Base-by-base conservation (phyloP, 2,329 filamentous ascomycete species). In the Sordariomycetes sp. region DNA sequence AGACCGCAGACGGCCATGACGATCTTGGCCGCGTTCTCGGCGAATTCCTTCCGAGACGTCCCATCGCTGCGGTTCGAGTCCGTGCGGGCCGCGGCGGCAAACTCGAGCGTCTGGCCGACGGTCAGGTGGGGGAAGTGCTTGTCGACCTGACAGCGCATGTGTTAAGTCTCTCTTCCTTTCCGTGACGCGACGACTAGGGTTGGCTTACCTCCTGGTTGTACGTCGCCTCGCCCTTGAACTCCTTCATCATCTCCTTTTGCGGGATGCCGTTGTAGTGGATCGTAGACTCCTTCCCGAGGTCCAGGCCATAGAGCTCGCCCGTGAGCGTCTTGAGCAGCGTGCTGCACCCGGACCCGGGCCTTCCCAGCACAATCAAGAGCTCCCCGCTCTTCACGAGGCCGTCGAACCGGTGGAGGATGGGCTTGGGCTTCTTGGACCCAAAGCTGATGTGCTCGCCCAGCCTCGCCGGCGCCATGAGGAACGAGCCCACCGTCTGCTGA, bases 121-220 rank as follows among this genome's bases (percentile, higher is more conserved):
- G 84, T 89, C 24, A 94, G 72, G n/a, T 87, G 84, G 0, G 87
- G 84, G 61, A 90, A 91, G 65, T 91, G 87, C 32, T 85, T 76
- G 65, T 90, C 86, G 32, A 78, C 76, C 54, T 56, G 24, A 8
- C 8, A 32, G 20, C 13, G 6, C 69, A 15, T 15, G 15, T 5
- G 1, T 10, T 1, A 3, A 13, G n/a, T n/a, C n/a, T 1, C n/a
- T n/a, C 6, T 13, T 20, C 10, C 20, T 7, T 2, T 22, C 6
- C 20, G n/a, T 24, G 20, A 24, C 5, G 6, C 24, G 17, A 4
- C 39, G 1, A 1, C 0, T 3, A 22, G n/a, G 1, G 10, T 5
- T 1, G 28, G 35, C 57, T 45, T 58, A 72, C 82, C 70, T 92
- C 88, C 15, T 89, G 84, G 62, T 89, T 90, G 67, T 92, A 91